phyloP scores from a whole-genome alignment of 768 basidiomycete genomes.

The Lentinula raphanica region DNA sequence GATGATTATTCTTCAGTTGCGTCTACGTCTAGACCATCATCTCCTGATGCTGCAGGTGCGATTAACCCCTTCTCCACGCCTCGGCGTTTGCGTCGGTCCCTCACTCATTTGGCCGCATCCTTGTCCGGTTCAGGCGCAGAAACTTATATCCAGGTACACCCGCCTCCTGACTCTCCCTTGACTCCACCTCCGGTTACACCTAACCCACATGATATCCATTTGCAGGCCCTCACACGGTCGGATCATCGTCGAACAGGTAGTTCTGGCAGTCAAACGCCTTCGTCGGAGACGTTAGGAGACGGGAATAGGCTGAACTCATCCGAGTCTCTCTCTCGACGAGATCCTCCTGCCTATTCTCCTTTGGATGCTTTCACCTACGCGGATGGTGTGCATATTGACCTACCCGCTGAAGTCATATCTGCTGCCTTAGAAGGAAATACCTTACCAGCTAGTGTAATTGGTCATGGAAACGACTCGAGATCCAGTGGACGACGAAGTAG shows the following conservation, averaged over 20 bases:
- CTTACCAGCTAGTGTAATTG: conserved; percentile 55
- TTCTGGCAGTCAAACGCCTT: conserved; percentile 21
- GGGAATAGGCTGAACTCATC: conserved; percentile 18
- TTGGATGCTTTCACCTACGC: conserved; percentile 77
- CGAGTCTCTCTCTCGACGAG: conserved; percentile 43
- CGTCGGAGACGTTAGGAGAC: conserved; percentile 18
- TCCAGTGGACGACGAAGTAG: conserved; percentile 56
- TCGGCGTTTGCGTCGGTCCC: conserved; percentile 58
- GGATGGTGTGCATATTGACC: conserved; percentile 88
- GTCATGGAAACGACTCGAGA: conserved; percentile 40
- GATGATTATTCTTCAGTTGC: conserved; percentile 35
- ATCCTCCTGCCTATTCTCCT: conserved; percentile 87
- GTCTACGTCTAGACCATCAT: conserved; percentile 52
- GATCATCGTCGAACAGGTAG: conserved; percentile 34
- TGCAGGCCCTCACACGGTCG: conserved; percentile 54
- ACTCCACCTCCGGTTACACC: conserved; percentile 85
- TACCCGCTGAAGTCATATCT: conserved; percentile 88
- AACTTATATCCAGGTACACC: conserved; percentile 65
- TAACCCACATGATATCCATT: conserved; percentile 73
- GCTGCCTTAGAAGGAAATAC: conserved; percentile 77
- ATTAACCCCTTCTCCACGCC: conserved; percentile 67
- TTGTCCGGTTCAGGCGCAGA: conserved; percentile 63
- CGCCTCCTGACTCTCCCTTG: conserved; percentile 74
- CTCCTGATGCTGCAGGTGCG: conserved; percentile 73
- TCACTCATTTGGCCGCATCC: conserved; percentile 61